Evolutionary conservation across 129 eudicot species (phyloP).

Genomic region (Glebionis coronaria): DNA sequence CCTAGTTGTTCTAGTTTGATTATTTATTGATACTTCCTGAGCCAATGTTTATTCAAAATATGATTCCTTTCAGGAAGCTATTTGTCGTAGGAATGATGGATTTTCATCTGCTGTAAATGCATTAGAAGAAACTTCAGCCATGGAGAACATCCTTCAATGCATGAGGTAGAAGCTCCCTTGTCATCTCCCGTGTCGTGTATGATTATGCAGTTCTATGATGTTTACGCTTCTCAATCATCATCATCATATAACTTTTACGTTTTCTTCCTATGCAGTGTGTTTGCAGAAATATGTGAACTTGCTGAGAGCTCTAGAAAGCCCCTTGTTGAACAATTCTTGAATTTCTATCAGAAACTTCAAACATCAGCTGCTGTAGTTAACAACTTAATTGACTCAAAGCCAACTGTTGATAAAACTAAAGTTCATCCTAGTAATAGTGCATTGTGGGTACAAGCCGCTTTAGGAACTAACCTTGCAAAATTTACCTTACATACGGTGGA

Average conservation of each 20-base stretch:
- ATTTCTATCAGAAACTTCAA: constrained; percentile 47
- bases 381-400: constrained; percentile 31
- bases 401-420: constrained; percentile 23
- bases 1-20: neutral
- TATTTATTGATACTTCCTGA: constrained; percentile 4
- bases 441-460: constrained; percentile 78
- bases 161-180: constrained; percentile 49
- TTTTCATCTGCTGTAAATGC: constrained; percentile 57
- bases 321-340: constrained; percentile 60
- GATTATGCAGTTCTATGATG: neutral
- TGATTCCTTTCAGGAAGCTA: constrained; percentile 46
- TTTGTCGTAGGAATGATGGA: constrained; percentile 39
- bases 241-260: neutral
- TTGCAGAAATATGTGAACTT: constrained; percentile 63
- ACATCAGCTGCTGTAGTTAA: constrained; percentile 37
- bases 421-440: constrained; percentile 34
- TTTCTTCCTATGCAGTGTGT: constrained; percentile 36
- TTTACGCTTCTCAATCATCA: too few species aligned
- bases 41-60: constrained; percentile 7
- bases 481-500: constrained; percentile 46
- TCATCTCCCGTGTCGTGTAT: neutral
- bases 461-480: constrained; percentile 58
- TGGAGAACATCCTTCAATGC: constrained; percentile 58
- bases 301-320: constrained; percentile 41
- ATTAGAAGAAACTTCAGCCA: constrained; percentile 58